Base-by-base conservation (phyloP, 805 yeast genomes). In the Torulaspora maleeae region DNA sequence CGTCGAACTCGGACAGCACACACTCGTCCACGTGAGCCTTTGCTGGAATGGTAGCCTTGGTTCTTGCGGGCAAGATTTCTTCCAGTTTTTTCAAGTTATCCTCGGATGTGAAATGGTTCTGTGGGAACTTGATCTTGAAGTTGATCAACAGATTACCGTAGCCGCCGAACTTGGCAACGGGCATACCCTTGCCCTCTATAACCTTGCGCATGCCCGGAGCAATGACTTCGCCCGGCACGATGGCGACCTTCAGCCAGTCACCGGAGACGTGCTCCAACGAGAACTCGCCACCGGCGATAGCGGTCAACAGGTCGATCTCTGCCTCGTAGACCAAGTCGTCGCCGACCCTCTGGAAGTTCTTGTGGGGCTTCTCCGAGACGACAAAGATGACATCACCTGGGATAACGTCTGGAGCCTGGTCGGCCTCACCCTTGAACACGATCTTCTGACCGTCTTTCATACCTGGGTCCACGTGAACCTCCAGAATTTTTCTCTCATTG, bases 371-470 rank as follows among this genome's bases (percentile, higher is more conserved):
- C 75, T 91, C 96, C 52, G 86, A 91, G 54, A 93, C 79, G 32
- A 89, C 85, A 55, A 93, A 89, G 50, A 93, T 77, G 53, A 93
- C 98, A 68, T 93, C 99, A 68, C 99, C 99, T 25, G 99, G 95
- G 49, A 89, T 80, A 48, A 87, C 77, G 67, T 85, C 89, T 50
- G 98, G 98, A 54, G 85, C 93, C 71, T 91, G 96, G 71, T 93
- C 99, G 62, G 97, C 97, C 74, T 91, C 97, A 55, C 97, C 98
- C 58, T 80, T 76, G 74, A 91, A 93, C 5, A 81, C 86, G 58
- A 93, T 78, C 71, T 81, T 82, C 73, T 91, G 95, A 49, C 96
- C 96, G 62, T 88, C 85, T 63, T 76, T 82, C 97, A 91, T 91
- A 74, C 99, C 99, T 60, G 95, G 93, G 66, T 88, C 95, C 63